Base-by-base conservation (phyloP, 139 green algal genomes). In the Chlamydomonas schloesseri region DNA sequence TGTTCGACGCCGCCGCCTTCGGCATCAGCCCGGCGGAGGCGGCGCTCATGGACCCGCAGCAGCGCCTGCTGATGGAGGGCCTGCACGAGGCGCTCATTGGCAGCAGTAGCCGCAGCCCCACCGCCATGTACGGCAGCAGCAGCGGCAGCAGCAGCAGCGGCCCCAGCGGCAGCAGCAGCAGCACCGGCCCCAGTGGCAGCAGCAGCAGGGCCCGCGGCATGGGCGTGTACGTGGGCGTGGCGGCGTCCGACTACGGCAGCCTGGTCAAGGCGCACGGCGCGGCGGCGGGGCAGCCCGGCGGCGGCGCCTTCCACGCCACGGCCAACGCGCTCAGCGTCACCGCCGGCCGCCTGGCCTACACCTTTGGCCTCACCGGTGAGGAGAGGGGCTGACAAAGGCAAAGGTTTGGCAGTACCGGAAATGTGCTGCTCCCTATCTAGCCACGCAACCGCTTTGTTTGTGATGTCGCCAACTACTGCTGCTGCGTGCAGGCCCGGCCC, bases 11-110 rank as follows among this genome's bases (percentile, higher is more conserved):
- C 0, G 60, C 62, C 0, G 37, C 87, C 67, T 91, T 97, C 58
- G 90, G 90, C 18, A 70, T 96, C 15, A 21, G 85, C 84, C 60
- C 60, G 21, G 72, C 88, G 1, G 94, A 98, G 81, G 94, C 91
- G 5, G 47, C 65, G 6, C 76, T 95, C 8, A 92, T 97, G 86
- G 96, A 98, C 83, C 94, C 96, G 6, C 96, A 98, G 87, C 96
- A 98, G 88, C 90, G 96, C 67, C 85, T 98, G 73, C 90, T 98
- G 65, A 68, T 98, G 42, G 95, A 98, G 76, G 80, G 75, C 20
- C 33, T 87, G 81, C 37, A 87, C 37, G 82, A 87, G 46, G 71
- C 77, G 9, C n/a, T 79, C 21, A 10, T 23, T 24, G 55, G 9
- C 53, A 13, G 67, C 67, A 20, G 24, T 50, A 58, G 58, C 31